Percentiles rank a stretch among this genome's conserved stretches.
phyloP scores from a whole-genome alignment of 1,284 basidiomycete genomes.

The Schizopora paradoxa region DNA sequence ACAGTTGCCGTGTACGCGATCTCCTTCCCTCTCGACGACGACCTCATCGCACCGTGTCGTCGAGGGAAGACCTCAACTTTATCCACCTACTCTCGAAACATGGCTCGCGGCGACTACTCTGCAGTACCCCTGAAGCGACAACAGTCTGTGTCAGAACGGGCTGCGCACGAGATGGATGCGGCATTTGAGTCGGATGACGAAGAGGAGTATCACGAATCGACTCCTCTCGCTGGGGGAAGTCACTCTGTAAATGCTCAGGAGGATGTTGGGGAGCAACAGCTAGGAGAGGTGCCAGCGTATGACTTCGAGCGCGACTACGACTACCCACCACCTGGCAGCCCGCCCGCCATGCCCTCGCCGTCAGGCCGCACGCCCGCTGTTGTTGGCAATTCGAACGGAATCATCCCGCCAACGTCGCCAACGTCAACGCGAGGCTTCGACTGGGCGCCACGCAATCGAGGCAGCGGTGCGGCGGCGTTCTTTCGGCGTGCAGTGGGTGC shows the following conservation, averaged over 20 bases:
- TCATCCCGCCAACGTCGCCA: constrained; percentile 43
- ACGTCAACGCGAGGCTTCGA: constrained; percentile 5
- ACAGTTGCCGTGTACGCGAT: too few relatives aligned
- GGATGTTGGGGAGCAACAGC: constrained; percentile 1
- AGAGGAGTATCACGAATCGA: constrained; percentile 34
- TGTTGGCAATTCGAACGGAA: constrained; percentile 77
- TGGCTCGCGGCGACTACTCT: background rate
- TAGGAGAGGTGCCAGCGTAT: constrained; percentile 37
- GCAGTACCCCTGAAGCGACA: background rate
- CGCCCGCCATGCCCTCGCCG: constrained; percentile 53
- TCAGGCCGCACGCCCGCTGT: constrained; percentile 61
- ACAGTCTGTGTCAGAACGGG: background rate
- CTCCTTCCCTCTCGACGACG: too few relatives aligned
- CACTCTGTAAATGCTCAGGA: constrained; percentile 12
- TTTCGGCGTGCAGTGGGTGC: constrained; percentile 61
- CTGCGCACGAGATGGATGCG: constrained; percentile 48
- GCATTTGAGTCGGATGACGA: constrained; percentile 57
- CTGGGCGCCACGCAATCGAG: constrained; percentile 9
- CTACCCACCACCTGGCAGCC: constrained; percentile 76
- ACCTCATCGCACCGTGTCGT: too few relatives aligned
- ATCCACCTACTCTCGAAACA: too few relatives aligned
- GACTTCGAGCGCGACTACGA: constrained; percentile 80
- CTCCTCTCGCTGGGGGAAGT: constrained; percentile 32
- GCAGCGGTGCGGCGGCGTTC: constrained; percentile 37
- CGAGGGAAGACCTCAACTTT: too few relatives aligned